Percentiles rank a stretch among this genome's conserved stretches.
Evolutionary conservation across 1,284 basidiomycete species (phyloP).

Genomic region (Tilletia indica): DNA sequence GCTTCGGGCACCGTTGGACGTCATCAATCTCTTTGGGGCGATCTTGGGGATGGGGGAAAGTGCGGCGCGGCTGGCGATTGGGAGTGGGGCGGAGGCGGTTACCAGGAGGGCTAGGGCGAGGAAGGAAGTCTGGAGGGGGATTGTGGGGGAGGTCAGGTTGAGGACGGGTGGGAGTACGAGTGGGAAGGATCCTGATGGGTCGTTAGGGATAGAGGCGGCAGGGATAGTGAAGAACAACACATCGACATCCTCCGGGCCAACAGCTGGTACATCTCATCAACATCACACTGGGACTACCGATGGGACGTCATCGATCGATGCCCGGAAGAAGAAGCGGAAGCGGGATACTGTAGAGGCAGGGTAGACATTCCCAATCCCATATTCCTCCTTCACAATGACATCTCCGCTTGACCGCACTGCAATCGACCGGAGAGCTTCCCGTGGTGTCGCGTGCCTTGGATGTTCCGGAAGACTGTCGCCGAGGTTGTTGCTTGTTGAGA

Average conservation of each 20-base stretch:
- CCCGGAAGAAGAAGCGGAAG: conserved; percentile 1
- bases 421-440: too few species aligned
- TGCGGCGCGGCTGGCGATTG: conserved; percentile 3
- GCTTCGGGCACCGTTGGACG: conserved; percentile 47
- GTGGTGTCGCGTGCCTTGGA: too few species aligned
- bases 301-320: neutral
- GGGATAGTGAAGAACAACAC: neutral
- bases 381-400: too few species aligned
- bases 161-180: neutral
- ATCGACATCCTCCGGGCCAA: neutral
- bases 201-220: neutral
- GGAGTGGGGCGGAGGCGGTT: neutral
- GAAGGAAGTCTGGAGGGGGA: conserved; percentile 16
- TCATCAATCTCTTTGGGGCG: conserved; percentile 43
- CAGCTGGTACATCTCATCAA: too few species aligned
- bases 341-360: conserved; percentile 4
- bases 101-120: conserved; percentile 16
- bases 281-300: neutral
- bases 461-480: too few species aligned
- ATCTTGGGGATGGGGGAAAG: conserved; percentile 16
- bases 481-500: too few species aligned
- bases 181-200: neutral
- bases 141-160: neutral
- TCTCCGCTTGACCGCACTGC: too few species aligned
- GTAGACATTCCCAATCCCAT: neutral